Percentiles rank a stretch among this genome's conserved stretches.
Conservation (phyloP, 352 stramenopile genomes). For the Phytophthora lateralis region DNA sequence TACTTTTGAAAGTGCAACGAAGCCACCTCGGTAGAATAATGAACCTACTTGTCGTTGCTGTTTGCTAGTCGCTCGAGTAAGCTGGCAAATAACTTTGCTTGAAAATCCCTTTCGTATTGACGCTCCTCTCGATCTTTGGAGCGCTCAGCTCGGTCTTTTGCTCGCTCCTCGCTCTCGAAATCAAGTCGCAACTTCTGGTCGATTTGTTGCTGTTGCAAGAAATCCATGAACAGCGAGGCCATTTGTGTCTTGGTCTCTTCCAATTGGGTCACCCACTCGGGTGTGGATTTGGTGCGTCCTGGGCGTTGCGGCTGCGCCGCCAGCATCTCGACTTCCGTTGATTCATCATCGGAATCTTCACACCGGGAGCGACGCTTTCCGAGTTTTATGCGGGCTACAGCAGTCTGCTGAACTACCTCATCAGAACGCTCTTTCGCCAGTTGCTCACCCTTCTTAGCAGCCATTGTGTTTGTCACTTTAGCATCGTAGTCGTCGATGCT, state of each 20-base stretch:
- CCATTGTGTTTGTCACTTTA: neutral
- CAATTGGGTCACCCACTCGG: neutral
- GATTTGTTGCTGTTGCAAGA: constrained; percentile 5
- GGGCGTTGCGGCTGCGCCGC: neutral
- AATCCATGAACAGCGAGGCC: neutral
- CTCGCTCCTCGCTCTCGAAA: constrained; percentile 14
- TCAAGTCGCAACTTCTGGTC: neutral
- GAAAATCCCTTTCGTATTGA: constrained; percentile 3
- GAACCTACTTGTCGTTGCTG: too few species aligned
- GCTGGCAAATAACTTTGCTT: constrained; percentile 3
- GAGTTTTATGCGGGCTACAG: neutral
- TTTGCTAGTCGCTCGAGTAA: constrained; percentile 8
- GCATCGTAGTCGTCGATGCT: neutral
- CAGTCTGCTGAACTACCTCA: constrained; percentile 6
- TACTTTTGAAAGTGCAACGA: constrained; percentile 20
- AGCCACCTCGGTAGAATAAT: neutral
- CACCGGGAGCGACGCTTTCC: neutral
- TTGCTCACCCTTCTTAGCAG: neutral
- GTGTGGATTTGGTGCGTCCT: neutral
- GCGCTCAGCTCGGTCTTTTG: constrained; percentile 7
- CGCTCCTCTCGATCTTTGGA: constrained; percentile 3
- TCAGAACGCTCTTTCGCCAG: neutral
- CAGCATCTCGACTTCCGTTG: neutral
- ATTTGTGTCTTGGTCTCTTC: neutral
- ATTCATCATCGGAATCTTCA: neutral